Base-by-base conservation (phyloP, 192 early-diverging fungal genomes). In the Backusella australiensis region DNA sequence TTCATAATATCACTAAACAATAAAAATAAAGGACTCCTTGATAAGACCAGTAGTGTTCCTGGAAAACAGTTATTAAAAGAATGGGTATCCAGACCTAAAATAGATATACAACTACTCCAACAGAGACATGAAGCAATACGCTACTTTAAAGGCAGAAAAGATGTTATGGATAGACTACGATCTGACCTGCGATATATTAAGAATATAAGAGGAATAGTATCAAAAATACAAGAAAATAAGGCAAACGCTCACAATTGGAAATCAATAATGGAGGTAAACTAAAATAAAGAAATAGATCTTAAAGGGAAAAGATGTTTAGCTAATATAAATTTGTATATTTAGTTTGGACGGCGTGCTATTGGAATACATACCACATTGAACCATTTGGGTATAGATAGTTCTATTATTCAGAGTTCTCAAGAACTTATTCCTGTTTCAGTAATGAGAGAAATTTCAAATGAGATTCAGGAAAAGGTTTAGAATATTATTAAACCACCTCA, bases 61-160 rank as follows among this genome's bases (percentile, higher is more conserved):
- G 94, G 94, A 6, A 78, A 81, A 46, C 69, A 84, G 32, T 73
- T 90, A 0, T 73, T 95, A 23, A 85, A 79, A 52, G 85, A 89
- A 75, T 96, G 94, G 94, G 84, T 95, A 14, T 78, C 90, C 11
- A 78, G 87, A 23, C 94, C 94, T 4, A 85, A 77, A 3, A 63
- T 86, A 42, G 86, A 91, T 36, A 46, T 87, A 15, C 34, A 68
- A 3, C 53, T 85, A 8, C 78, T 95, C 9, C 11, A 78, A 5
- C 63, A 81, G 3, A 85, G 94, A 12, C 92, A 92, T 56, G 77
- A 78, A 12, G 77, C 90, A 2, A 85, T 96, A 0, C 83, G 71
- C 14, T 88, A 83, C 56, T 90, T 94, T 65, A 34, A 80, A 73
- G 29, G 73, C 84, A 1, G 84, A 85, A 36, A 87, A 29, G 56